phyloP scores from a whole-genome alignment of 345 rosid genomes.

The Draba incana region DNA sequence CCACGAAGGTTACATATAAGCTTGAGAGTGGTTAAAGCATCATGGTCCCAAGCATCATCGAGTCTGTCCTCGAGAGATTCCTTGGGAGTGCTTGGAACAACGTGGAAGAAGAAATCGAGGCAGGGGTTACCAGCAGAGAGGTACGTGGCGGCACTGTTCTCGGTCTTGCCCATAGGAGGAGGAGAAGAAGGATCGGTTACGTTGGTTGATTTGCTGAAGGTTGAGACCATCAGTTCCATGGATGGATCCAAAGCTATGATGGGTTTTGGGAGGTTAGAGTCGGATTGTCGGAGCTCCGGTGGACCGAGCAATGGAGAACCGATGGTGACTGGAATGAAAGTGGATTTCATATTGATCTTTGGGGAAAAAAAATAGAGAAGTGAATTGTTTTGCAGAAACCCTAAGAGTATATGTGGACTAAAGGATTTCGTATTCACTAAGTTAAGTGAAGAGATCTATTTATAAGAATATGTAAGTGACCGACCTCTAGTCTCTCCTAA shows the following conservation, averaged over 20 bases:
- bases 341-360: no score
- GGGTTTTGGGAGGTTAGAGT: background rate
- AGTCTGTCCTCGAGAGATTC: conserved; percentile 39
- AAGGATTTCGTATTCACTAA: no score
- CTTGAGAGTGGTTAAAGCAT: conserved; percentile 59
- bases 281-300: conserved; percentile 43
- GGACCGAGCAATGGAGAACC: conserved; percentile 50
- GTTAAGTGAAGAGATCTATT: no score
- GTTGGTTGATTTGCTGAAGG: conserved; percentile 40
- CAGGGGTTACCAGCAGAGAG: conserved; percentile 54
- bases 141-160: conserved; percentile 49
- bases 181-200: background rate
- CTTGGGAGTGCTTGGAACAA: conserved; percentile 55
- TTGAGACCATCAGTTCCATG: conserved; percentile 45
- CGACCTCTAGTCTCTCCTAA: no score
- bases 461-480: no score
- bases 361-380: no score
- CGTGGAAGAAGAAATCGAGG: conserved; percentile 65
- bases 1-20: conserved; percentile 71
- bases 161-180: conserved; percentile 50
- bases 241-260: conserved; percentile 29
- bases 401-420: no score
- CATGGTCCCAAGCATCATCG: conserved; percentile 49
- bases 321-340: conserved; percentile 23
- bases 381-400: no score